Conservation (phyloP, 1,284 basidiomycete species). For the Ceratobasidium sp. region DNA sequence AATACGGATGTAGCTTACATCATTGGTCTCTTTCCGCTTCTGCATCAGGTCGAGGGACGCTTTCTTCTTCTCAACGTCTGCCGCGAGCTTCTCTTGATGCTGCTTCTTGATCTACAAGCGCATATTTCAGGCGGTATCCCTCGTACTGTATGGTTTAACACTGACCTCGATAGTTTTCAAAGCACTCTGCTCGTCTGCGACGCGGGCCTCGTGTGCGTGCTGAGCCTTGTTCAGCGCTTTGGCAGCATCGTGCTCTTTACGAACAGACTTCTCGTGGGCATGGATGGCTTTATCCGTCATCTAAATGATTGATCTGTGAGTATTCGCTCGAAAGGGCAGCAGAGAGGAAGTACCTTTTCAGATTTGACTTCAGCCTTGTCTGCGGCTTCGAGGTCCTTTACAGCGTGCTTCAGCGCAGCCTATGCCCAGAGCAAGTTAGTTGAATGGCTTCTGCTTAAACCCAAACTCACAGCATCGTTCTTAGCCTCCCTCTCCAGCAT, state of each 20-base stretch:
- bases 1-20: not conserved
- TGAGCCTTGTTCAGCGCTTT: conserved; percentile 40
- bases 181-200: conserved; percentile 18
- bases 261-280: conserved; percentile 28
- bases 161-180: conserved; percentile 29
- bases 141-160: not conserved
- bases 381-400: conserved; percentile 28
- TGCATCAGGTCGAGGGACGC: conserved; percentile 28
- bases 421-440: not conserved
- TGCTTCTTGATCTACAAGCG: conserved; percentile 34
- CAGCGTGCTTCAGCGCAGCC: conserved; percentile 23
- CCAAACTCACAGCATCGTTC: conserved; percentile 23
- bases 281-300: conserved; percentile 37
- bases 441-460: not conserved
- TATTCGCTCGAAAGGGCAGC: not conserved
- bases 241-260: conserved; percentile 35
- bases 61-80: conserved; percentile 36
- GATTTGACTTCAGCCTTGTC: conserved; percentile 34
- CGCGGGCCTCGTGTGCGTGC: conserved; percentile 25
- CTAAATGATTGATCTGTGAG: not conserved
- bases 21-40: conserved; percentile 34
- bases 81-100: conserved; percentile 22
- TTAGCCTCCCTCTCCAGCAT: conserved; percentile 39
- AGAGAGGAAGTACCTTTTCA: conserved; percentile 17
- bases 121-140: not conserved